Evolutionary conservation across 495 filamentous ascomycete species (phyloP), one percentile per base, ranked within the genome.

Genomic region (Rostrohypoxylon terebratum): DNA sequence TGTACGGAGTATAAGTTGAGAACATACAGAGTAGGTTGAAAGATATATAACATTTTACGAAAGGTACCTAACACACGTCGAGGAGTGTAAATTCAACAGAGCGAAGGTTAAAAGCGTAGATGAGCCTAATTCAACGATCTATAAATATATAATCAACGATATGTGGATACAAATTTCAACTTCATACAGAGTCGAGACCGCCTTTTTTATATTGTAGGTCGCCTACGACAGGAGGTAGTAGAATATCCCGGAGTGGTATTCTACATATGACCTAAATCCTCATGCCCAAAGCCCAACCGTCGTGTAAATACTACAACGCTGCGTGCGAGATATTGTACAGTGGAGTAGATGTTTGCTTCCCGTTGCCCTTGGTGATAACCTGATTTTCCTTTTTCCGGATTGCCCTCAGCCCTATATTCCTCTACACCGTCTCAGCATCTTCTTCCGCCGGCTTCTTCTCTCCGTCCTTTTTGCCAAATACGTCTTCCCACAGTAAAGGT

Each of bases 401-500:
- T 36, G 36, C 16, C 34, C 34, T 28, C 23, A 10, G 14, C 21
- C 47, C 31, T 14, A 31, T 54, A 11, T 14, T 44, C 21, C 0
- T 54, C 48, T 18, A 54, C 21, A 44, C 16, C 10, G 40, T 60
- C 1, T 47, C 58, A 21, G 38, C 50, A 1, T n/a, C 14, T 4
- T 62, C 40, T 6, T 62, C 59, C 25, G 21, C n/a, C 23, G 59
- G 13, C 16, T 62, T 13, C 5, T 16, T 9, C 16, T 34, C 31
- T 20, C 42, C 13, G 16, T 42, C 14, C 25, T 13, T 21, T 20
- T 45, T 63, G 28, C 65, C 69, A 33, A 81, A 83, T 8, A 80
- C 77, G 1, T 78, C 75, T 4, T 71, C 36, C 66, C 68, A 81
- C 11, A 62, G 16, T 21, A 72, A 59, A 14, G 78, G 67, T 28